Base-by-base conservation (phyloP, 768 basidiomycete species). In the Cyclocybe cylindracea region DNA sequence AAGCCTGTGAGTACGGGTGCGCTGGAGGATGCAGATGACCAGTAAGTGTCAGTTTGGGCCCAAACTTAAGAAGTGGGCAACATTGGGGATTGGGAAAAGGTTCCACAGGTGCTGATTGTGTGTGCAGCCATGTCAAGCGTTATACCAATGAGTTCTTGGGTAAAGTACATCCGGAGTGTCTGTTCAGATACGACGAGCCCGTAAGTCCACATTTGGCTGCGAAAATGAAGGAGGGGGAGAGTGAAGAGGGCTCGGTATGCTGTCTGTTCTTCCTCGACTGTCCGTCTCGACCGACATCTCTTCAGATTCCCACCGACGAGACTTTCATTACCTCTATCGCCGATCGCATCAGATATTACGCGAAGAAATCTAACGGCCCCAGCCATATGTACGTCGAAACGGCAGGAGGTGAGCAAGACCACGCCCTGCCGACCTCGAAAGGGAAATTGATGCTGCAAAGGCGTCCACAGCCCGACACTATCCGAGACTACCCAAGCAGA, bases 1-100 rank as follows among this genome's bases (percentile, higher is more conserved):
- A 98, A 98, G 63, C 96, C 96, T 0, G 84, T 98, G 53, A 95
- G 93, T 67, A 96, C 96, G 0, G 96, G 96, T 2, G 77, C 85
- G 0, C 70, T 78, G 4, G 72, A 83, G 18, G 87, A 93, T 50
- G 92, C 94, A 19, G 96, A 98, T 67, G 89, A 94, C 60, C 74
- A 71, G 96, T 97, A 64, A 57, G 78, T 70, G 18, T 10, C 24
- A 24, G 24, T 24, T 24, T 24, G 24, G 24, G 5, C 24, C 5
- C 24, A 24, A 2, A 24, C 3, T 24, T 24, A 5, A 24, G 24
- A 24, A 24, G 24, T 2, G 24, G 24, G 24, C 24, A 24, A 5
- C 24, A 24, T 24, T 24, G 3, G 24, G 24, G 24, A 24, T 24
- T 5, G 5, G 24, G 24, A 24, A 24, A 2, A 24, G 24, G 24